A percentile compares a stretch with the other conserved stretches of the same genome.
These are phyloP conservation scores for Miscanthus lutarioriparius DNA, from an alignment of 176 grass and related monocot genomes.

Conservation along the genomic window DNA sequence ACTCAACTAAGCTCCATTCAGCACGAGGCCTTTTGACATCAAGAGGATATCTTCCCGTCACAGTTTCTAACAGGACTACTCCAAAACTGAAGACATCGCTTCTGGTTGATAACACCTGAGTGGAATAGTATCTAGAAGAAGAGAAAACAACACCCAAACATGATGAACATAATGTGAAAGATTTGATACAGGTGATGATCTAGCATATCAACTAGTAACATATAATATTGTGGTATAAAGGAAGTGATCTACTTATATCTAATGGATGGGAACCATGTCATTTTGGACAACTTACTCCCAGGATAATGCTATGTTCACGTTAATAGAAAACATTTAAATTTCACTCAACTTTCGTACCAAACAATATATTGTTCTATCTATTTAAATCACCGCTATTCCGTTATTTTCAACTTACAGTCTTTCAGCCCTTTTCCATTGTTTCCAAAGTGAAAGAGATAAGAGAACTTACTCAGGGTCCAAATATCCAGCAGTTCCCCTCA, in stretches of 20 bases:
- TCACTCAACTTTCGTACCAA: neutral
- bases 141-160: constrained; percentile 15
- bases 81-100: constrained; percentile 78
- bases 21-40: constrained; percentile 59
- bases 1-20: constrained; percentile 79
- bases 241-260: neutral
- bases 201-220: neutral
- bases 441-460: neutral
- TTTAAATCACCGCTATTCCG: neutral
- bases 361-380: neutral
- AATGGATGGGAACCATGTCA: neutral
- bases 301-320: constrained; percentile 4
- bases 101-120: constrained; percentile 62
- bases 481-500: constrained; percentile 80
- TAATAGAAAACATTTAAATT: neutral
- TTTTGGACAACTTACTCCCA: neutral
- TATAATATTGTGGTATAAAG: neutral
- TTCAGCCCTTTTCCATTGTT: constrained; percentile 7
- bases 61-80: constrained; percentile 76
- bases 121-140: constrained; percentile 72
- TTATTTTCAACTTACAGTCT: neutral
- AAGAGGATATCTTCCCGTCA: constrained; percentile 75
- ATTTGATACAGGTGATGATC: neutral
- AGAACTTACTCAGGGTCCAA: constrained; percentile 81
- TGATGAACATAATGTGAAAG: neutral